Conservation (phyloP, 495 filamentous ascomycete genomes). For the Lophiostoma macrostomum region DNA sequence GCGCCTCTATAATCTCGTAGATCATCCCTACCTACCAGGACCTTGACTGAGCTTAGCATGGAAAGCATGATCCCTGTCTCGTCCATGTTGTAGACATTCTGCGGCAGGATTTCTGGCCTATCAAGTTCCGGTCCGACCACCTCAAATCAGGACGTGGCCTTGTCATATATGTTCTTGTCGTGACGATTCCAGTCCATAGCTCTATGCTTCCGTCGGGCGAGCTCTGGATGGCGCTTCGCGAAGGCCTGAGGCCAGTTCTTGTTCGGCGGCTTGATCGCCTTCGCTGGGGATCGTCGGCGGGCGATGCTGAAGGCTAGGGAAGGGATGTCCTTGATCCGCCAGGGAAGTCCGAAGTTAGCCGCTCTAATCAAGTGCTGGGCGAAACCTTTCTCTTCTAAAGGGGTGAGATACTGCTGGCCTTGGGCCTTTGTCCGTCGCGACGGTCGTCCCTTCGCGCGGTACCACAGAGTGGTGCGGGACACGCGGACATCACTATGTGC, state of each 20-base stretch:
- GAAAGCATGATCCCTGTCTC: background rate
- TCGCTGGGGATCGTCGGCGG: background rate
- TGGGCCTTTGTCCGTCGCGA: conserved; percentile 6
- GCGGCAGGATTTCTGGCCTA: background rate
- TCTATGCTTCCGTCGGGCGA: background rate
- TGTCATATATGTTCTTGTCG: conserved; percentile 8
- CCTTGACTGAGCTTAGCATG: no score
- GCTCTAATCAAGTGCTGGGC: background rate
- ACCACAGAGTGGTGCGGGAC: conserved; percentile 4
- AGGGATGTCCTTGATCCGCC: conserved; percentile 1
- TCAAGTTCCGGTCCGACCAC: background rate
- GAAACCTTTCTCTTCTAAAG: conserved; percentile 3
- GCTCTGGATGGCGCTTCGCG: background rate
- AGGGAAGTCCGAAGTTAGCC: background rate
- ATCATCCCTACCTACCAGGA: background rate
- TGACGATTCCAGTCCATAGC: background rate
- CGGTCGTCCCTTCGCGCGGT: conserved; percentile 2
- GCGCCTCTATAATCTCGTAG: background rate
- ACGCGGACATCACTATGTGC: background rate
- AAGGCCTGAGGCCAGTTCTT: conserved; percentile 12
- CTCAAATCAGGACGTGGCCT: background rate
- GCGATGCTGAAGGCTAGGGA: conserved; percentile 4
- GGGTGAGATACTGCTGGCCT: background rate
- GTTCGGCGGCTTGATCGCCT: conserved; percentile 3
- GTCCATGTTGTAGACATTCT: conserved; percentile 3